Conservation (phyloP, 495 filamentous ascomycete genomes). For the Podospora australis region DNA sequence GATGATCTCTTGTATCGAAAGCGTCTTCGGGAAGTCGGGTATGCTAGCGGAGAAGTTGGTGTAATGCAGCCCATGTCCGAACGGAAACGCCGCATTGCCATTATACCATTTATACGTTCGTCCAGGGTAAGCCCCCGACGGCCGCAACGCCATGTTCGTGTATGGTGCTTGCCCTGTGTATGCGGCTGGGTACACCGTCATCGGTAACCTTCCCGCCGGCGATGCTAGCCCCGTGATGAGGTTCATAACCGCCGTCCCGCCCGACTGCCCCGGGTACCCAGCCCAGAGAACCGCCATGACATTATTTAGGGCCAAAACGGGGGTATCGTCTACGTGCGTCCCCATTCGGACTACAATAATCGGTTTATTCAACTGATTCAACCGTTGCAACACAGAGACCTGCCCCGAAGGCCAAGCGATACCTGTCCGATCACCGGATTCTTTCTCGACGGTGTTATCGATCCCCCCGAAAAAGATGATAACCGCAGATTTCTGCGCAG, state of each 20-base stretch:
- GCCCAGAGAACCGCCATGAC: conserved; percentile 48
- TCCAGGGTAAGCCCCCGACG: conserved; percentile 35
- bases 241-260: conserved; percentile 45
- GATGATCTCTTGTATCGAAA: conserved; percentile 25
- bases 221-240: conserved; percentile 45
- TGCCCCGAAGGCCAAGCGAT: conserved; percentile 39
- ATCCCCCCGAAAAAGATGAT: conserved; percentile 40
- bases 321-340: conserved; percentile 49
- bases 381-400: conserved; percentile 30
- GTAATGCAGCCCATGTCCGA: conserved; percentile 46
- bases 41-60: conserved; percentile 44
- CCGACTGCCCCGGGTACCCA: conserved; percentile 50
- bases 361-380: conserved; percentile 31
- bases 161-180: conserved; percentile 35
- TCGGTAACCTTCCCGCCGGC: conserved; percentile 55
- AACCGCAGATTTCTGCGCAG: conserved; percentile 30
- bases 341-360: conserved; percentile 40
- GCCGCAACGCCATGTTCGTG: conserved; percentile 40
- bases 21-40: conserved; percentile 25
- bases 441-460: conserved; percentile 32
- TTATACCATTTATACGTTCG: conserved; percentile 42
- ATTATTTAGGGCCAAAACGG: conserved; percentile 42
- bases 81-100: conserved; percentile 29
- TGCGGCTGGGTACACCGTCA: conserved; percentile 42
- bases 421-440: conserved; percentile 31